These are phyloP conservation scores for Epipyxis sp. DNA, from an alignment of 108 stramenopile genomes.

Conservation along the genomic window DNA sequence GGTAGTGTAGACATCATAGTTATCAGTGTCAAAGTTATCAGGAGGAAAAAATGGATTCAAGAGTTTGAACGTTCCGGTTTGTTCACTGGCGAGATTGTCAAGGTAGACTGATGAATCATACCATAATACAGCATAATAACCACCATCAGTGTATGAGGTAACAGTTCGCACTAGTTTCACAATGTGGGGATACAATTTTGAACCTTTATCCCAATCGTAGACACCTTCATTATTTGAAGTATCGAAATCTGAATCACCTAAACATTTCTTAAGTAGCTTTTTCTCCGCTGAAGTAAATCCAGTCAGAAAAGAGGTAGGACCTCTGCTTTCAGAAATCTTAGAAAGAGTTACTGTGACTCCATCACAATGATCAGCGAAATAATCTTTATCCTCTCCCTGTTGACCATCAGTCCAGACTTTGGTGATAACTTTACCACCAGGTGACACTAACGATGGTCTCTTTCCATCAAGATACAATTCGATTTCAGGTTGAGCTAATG, in stretches of 20 bases:
- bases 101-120: neutral
- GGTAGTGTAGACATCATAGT: constrained; percentile 28
- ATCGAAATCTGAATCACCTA: constrained; percentile 18
- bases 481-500: constrained; percentile 35
- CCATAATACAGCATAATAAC: constrained; percentile 20
- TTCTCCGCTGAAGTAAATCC: constrained; percentile 1
- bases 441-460: neutral
- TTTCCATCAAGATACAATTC: constrained; percentile 29
- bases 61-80: neutral
- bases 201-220: constrained; percentile 35
- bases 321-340: neutral
- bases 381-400: constrained; percentile 20
- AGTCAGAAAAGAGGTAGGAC: neutral
- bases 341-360: constrained; percentile 14
- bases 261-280: constrained; percentile 21
- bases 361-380: constrained; percentile 27
- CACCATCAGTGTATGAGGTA: constrained; percentile 27
- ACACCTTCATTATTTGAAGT: constrained; percentile 19
- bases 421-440: constrained; percentile 31
- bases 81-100: neutral
- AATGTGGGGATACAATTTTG: constrained; percentile 19
- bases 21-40: constrained; percentile 28
- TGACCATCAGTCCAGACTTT: constrained; percentile 30
- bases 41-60: constrained; percentile 21
- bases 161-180: constrained; percentile 29